Evolutionary conservation across 176 grass and related monocot genomes (phyloP), one percentile per base, ranked within the genome.

Genomic region (Zoysia japonica): DNA sequence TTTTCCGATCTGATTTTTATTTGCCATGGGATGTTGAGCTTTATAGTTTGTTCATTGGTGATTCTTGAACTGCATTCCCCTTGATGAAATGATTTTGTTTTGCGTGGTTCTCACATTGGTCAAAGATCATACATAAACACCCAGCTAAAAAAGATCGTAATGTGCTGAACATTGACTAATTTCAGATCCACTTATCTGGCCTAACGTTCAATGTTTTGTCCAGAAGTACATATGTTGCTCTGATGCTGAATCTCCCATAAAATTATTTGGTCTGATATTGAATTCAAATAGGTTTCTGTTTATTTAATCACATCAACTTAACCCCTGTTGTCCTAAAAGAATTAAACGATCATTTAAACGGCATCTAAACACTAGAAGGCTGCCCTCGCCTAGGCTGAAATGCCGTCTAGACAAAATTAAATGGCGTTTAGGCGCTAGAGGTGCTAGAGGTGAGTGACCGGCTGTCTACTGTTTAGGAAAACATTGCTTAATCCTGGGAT

Each of bases 41-140:
- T 73, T 52, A 62, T 79, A 45, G 50, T 67, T 67, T 67, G 2
- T 37, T 61, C 19, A 52, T 75, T 42, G 7, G 47, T 64, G 7
- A 65, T 49, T 75, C 28, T 80, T 74, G 70, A 83, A 68, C 20
- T 68, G 4, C 40, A 19, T 51, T 4, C 6, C 39, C 67, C 65
- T 46, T 55, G 16, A 47, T 45, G 16, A 45, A 11, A 64, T 40
- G 55, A 47, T 66, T 13, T 13, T 7, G n/a, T 41, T 66, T 15
- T 1, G 50, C 43, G 12, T 11, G 59, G 9, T 47, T 63, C 3
- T 56, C 17, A 17, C 11, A 42, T 65, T 66, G 7, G 11, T 57
- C 65, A 42, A 57, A 40, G 65, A 63, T 70, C 17, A 77, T 65
- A 71, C 60, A 9, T 35, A 71, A 53, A 15, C 0, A 5, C 13